Evolutionary conservation across 2,329 filamentous ascomycete species (phyloP), one percentile per base, ranked within the genome.

Genomic region (Arthroderma uncinatum): DNA sequence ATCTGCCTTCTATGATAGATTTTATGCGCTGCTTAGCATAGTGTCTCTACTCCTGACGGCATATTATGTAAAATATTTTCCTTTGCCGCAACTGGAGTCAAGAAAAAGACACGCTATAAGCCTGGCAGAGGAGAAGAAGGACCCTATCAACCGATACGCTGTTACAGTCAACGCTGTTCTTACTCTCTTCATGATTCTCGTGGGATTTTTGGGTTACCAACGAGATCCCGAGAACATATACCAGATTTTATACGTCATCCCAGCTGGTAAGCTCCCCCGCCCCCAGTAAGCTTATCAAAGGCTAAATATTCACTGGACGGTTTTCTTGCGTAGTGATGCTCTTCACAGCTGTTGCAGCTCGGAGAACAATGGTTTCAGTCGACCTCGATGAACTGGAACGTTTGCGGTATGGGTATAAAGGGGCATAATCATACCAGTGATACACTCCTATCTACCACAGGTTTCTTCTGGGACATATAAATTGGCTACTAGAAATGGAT

Each of bases 361-460:
- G 63, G 57, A 63, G 63, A 53, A 59, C 68, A 2, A 73, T 74
- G 68, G 59, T 65, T 39, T 73, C 71, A 44, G 71, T 74, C 55
- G 69, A 74, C 58, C 59, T 73, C 8, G 63, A 63, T 12, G 59
- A 68, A 36, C 67, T 74, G 37, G 69, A 73, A 58, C 62, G 65
- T 57, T 67, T 74, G 48, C 69, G 68, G 39, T 74, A 74, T 59
- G 67, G 67, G 33, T 73, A 72, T 57, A 74, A 74, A 63, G 72
- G 72, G 34, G 72, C 70, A 25, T 63, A 55, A 62, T 12, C 6
- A 37, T 53, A 19, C 10, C 1, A 52, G n/a, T n/a, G n/a, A n/a
- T n/a, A n/a, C n/a, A n/a, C 12, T 14, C 12, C 4, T 14, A 40
- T n/a, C 12, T 40, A 40, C 28, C 7, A 4, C 7, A 30, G 7